Base-by-base conservation (phyloP, 1,139 yeast genomes). In the Yamadazyma oceani region DNA sequence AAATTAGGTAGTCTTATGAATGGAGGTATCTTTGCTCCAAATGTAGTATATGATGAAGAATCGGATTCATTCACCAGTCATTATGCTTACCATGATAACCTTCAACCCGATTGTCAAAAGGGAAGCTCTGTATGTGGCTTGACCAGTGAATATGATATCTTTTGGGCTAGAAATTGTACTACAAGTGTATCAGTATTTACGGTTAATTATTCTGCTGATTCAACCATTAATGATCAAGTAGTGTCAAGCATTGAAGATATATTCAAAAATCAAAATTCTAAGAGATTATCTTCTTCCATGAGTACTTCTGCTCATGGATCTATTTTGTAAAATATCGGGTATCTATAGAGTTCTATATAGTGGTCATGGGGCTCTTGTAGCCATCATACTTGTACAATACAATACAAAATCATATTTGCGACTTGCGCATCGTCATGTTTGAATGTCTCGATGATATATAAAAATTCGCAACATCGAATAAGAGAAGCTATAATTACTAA, bases 1-100 rank as follows among this genome's bases (percentile, higher is more conserved):
- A 57, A 61, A 25, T 59, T 57, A 38, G 54, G 76, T 17, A 62
- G 76, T 46, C 39, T 73, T 37, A 53, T 73, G 19, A 74, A 76
- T 17, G 54, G 58, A 17, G 61, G 60, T 31, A 60, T 67, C 25
- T 42, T 54, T 34, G 53, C 57, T 14, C 62, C 64, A 34, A 54
- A 50, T 40, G 51, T 66, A 44, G 26, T 32, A 26, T 68, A 57
- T 53, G 57, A 64, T 45, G 48, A 44, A 21, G 44, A 36, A 12
- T 15, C 38, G 4, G 37, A 43, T 8, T 24, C 39, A 3, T 41
- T 50, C 29, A 33, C 26, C 8, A 24, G 41, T n/a, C 31, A 34
- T 9, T 43, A 41, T 26, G 24, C 40, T n/a, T 32, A 41, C 13
- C 40, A 37, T 25, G 37, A 44, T 15, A 34, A 41, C 26, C 36